Evolutionary conservation across 192 early-diverging fungal species (phyloP), one percentile per base, ranked within the genome.

Genomic region (Backusella circina): DNA sequence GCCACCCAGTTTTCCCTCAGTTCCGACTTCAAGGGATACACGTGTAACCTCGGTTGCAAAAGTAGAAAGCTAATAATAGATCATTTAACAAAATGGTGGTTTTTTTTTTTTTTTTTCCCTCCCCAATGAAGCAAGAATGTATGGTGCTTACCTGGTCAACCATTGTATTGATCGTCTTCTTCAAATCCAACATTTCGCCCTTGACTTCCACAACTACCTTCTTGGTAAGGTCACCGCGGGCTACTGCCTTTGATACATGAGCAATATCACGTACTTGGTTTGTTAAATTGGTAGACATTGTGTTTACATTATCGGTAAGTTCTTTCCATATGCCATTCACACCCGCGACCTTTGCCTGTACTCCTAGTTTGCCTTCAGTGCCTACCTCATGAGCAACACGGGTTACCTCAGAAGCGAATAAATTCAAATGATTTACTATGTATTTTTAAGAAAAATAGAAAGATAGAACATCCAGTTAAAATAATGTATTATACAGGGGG

Each of bases 311-410:
- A 72, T 89, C 90, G 64, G 90, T 91, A 51, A 91, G 77, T 65
- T 89, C 85, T 51, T 89, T 86, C 91, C 91, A 93, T 7, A 87
- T 90, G 5, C 91, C 91, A 35, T 81, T 82, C 1, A 90, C 83
- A 8, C 84, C 91, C 65, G 82, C 81, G 16, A 91, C 86, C 9
- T 87, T 82, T 67, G 87, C 90, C 77, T 90, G 89, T 2, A 81
- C 87, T n/a, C 90, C 92, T 10, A 93, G 75, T 44, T 82, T 82
- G 4, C 92, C 92, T 64, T 90, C 86, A 1, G 86, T 86, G 32
- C 90, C 92, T 38, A 92, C 91, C 73, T 91, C 89, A 69, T 85
- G 86, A 1, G 90, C 90, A 8, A 93, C 92, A 31, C 88, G 82
- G 32, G 88, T 86, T 15, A 93, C 88, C 73, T 91, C 89, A 8